Conservation (phyloP, 2,329 filamentous ascomycete species). For the Botrytis pseudocinerea region DNA sequence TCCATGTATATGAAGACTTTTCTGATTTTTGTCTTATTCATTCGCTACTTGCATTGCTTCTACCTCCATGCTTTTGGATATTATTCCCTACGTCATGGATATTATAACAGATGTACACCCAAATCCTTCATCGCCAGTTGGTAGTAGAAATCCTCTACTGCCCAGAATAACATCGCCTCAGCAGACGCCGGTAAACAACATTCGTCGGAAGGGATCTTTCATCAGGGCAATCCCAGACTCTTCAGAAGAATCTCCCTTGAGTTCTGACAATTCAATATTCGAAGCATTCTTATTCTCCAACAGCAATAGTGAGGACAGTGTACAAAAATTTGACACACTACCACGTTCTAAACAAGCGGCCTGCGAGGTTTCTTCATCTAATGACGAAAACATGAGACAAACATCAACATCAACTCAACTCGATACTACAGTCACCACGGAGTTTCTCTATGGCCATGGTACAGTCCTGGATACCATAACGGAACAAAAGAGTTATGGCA, state of each 20-base stretch:
- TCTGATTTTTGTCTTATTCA: slow-evolving; percentile 17
- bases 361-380: background rate
- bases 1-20: slow-evolving; percentile 6
- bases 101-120: slow-evolving; percentile 25
- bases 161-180: slow-evolving; percentile 25
- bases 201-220: slow-evolving; percentile 41
- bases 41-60: slow-evolving; percentile 11
- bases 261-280: slow-evolving; percentile 43
- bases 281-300: slow-evolving; percentile 44
- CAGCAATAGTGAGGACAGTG: slow-evolving; percentile 38
- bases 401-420: slow-evolving; percentile 16
- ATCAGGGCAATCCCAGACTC: slow-evolving; percentile 39
- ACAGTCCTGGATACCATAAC: slow-evolving; percentile 45
- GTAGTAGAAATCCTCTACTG: slow-evolving; percentile 29
- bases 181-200: slow-evolving; percentile 29
- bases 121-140: slow-evolving; percentile 10
- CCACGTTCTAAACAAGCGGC: slow-evolving; percentile 9
- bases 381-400: slow-evolving; percentile 21
- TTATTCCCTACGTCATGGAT: slow-evolving; percentile 29
- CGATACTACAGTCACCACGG: background rate
- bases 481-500: slow-evolving; percentile 45
- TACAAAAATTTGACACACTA: slow-evolving; percentile 28
- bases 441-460: slow-evolving; percentile 46
- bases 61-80: slow-evolving; percentile 28
- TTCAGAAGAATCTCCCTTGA: slow-evolving; percentile 42